Base-by-base conservation (phyloP, 176 grass and related monocot genomes). In the Alloteropsis semialata region DNA sequence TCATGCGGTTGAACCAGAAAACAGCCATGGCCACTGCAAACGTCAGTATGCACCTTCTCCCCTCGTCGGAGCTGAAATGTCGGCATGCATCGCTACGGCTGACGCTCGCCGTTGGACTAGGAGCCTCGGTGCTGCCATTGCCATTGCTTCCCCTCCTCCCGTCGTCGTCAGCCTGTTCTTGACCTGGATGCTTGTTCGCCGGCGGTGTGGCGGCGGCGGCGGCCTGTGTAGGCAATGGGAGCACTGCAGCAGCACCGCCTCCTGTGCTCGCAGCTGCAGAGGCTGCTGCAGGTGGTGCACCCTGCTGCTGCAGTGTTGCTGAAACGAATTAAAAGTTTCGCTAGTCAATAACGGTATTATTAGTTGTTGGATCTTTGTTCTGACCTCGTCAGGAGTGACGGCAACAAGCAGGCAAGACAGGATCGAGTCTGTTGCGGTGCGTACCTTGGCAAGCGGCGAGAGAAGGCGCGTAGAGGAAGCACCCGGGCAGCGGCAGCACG, bases 401-500 rank as follows among this genome's bases (percentile, higher is more conserved):
- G 78, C 33, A 41, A 42, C 33, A 21, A 19, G n/a, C n/a, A n/a
- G 10, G 2, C 6, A 18, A 71, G 16, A 9, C 8, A 10, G 19
- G 8, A 17, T 49, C 5, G 51, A 10, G 33, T 82, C 41, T 30
- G n/a, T n/a, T n/a, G n/a, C n/a, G n/a, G n/a, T 1, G 16, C n/a
- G 11, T 69, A 79, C 84, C 77, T 80, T 86, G 68, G 77, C 77
- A 86, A 55, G 67, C 46, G 0, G 77, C 25, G 5, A 86, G 68
- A 7, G 84, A 76, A 32, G 77, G 68, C 12, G 84, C 76, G 58
- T 44, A 80, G 36, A 86, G 68, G 77, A 64, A 72, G 67, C 84
- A 86, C 0, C 84, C 84, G 19, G 84, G 84, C 76, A 86, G 45
- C 8, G 84, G 76, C 34, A 86, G 67, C 22, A 62, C n/a, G 41